A percentile compares a stretch with the other conserved stretches of the same genome.
Conservation (phyloP, 2,329 filamentous ascomycete species). For the Chrysosporium queenslandicum region DNA sequence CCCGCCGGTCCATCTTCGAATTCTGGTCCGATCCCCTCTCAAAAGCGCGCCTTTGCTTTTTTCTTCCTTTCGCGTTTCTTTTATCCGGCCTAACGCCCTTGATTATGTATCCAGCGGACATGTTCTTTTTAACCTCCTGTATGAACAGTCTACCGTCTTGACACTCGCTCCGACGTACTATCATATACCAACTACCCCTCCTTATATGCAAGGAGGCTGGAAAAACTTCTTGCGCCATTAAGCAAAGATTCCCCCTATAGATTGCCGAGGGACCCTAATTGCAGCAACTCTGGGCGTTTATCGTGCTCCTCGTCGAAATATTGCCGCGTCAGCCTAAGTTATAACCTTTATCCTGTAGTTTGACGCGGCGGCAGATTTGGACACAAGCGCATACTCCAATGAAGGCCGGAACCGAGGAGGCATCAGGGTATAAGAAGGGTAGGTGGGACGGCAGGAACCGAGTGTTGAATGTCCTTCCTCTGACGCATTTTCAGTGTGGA, state of each 20-base stretch:
- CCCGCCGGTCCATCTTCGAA: not conserved
- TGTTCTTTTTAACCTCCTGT: not conserved
- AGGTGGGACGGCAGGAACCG: not conserved
- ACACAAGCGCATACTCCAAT: not conserved
- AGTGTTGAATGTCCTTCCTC: not conserved
- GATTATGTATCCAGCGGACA: not conserved
- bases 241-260: not conserved
- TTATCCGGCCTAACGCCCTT: not conserved
- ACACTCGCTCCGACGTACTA: not conserved
- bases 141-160: not conserved
- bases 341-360: not conserved
- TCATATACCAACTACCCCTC: not conserved
- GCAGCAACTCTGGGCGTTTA: not conserved
- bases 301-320: not conserved
- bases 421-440: slow-evolving; percentile 8
- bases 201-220: not conserved
- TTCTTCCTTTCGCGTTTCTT: not conserved
- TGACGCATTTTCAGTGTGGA: slow-evolving; percentile 57
- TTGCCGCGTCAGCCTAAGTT: not conserved
- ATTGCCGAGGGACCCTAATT: not conserved
- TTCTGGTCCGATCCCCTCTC: not conserved
- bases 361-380: not conserved
- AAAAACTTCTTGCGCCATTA: not conserved
- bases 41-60: not conserved
- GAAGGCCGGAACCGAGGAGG: not conserved